These are phyloP conservation scores for Escovopsis sp. DNA, from an alignment of 2,329 filamentous ascomycete genomes.

Conservation along the genomic window DNA sequence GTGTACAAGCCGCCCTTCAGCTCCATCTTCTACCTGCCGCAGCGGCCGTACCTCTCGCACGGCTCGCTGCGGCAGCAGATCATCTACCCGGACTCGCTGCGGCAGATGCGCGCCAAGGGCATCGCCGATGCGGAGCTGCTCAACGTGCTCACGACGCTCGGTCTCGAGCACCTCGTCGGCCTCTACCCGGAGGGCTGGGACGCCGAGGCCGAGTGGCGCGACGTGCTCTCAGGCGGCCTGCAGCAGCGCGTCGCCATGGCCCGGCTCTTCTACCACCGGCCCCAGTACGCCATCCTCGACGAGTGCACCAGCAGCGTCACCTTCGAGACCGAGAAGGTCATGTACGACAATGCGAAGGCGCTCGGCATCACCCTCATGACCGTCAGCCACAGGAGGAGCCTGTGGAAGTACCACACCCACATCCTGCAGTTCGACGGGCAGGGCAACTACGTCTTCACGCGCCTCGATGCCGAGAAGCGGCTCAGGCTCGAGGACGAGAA, in stretches of 20 bases:
- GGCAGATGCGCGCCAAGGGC: slow-evolving; percentile 74
- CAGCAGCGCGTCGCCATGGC: slow-evolving; percentile 98
- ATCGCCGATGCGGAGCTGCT: slow-evolving; percentile 70
- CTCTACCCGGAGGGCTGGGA: slow-evolving; percentile 72
- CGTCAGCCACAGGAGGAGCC: slow-evolving; percentile 73
- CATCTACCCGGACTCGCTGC: slow-evolving; percentile 82
- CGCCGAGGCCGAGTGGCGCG: slow-evolving; percentile 90
- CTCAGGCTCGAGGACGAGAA: slow-evolving; percentile 88
- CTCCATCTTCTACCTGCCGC: slow-evolving; percentile 96
- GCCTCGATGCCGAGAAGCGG: slow-evolving; percentile 73
- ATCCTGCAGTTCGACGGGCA: slow-evolving; percentile 96
- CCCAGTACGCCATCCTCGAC: slow-evolving; percentile 88
- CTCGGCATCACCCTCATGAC: slow-evolving; percentile 94
- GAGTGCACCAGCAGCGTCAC: slow-evolving; percentile 96
- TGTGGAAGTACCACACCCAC: slow-evolving; percentile 93
- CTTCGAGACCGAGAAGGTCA: slow-evolving; percentile 81
- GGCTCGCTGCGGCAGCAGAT: slow-evolving; percentile 93
- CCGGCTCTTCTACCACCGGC: slow-evolving; percentile 81
- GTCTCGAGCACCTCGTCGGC: slow-evolving; percentile 70
- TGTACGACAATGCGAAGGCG: slow-evolving; percentile 93
- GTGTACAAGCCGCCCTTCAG: slow-evolving; percentile 84
- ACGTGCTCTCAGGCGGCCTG: slow-evolving; percentile 79
- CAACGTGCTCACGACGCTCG: slow-evolving; percentile 61
- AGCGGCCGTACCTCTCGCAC: slow-evolving; percentile 82
- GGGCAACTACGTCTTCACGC: slow-evolving; percentile 79